phyloP scores from a whole-genome alignment of 331 rosid species.

The Arachis monticola region DNA sequence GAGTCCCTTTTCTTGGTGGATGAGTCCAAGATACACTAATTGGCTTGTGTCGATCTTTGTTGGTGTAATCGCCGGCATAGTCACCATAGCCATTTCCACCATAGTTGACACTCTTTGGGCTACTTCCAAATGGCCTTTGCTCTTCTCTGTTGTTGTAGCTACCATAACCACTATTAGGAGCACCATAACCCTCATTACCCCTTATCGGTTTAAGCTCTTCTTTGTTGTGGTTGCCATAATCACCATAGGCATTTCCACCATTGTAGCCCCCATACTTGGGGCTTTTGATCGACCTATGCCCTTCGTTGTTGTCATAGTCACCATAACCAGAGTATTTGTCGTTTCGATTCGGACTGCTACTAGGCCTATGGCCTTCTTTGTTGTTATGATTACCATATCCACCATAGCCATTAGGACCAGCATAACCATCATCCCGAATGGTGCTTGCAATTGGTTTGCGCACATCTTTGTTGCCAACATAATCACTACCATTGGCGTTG shows the following conservation, averaged over 20 bases:
- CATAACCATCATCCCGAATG: conserved; percentile 17
- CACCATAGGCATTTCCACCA: too few relatives aligned
- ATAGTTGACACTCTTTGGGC: conserved; percentile 23
- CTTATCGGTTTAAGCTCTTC: conserved; percentile 22
- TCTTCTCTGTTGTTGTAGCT: conserved; percentile 15
- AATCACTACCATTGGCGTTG: not conserved
- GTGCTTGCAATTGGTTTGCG: not conserved
- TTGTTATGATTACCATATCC: not conserved
- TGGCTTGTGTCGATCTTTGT: conserved; percentile 20
- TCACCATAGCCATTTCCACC: not conserved
- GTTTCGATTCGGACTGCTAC: conserved; percentile 16
- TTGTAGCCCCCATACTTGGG: conserved; percentile 10
- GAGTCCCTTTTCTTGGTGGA: conserved; percentile 36
- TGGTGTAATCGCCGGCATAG: not conserved
- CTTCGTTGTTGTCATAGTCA: conserved; percentile 16
- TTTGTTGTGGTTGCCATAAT: conserved; percentile 1
- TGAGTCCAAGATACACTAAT: conserved; percentile 28
- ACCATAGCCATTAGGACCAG: not conserved
- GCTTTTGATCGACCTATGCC: conserved; percentile 6
- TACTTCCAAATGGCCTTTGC: not conserved
- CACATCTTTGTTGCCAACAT: conserved; percentile 12
- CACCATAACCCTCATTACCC: not conserved
- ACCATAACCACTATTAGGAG: not conserved
- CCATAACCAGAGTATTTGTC: conserved; percentile 24
- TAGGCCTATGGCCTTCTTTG: conserved; percentile 20